Conservation (phyloP, 768 basidiomycete genomes). For the Xerocomus spinulosus region DNA sequence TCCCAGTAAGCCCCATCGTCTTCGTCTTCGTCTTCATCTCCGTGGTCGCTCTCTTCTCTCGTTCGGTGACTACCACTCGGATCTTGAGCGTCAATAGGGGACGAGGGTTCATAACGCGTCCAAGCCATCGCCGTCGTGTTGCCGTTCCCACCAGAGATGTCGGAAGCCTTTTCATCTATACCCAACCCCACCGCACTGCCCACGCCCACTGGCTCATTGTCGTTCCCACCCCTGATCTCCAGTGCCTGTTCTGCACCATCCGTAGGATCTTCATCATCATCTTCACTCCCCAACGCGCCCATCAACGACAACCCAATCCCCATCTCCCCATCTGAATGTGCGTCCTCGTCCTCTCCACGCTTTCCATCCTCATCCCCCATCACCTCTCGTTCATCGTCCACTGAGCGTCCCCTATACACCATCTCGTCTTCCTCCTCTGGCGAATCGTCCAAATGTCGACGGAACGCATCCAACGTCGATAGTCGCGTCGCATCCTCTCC, state of each 20-base stretch:
- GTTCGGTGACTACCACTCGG: neutral
- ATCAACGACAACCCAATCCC: slow-evolving; percentile 70
- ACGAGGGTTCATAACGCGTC: slow-evolving; percentile 29
- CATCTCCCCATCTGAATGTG: slow-evolving; percentile 52
- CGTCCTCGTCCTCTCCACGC: slow-evolving; percentile 16
- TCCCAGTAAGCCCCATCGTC: slow-evolving; percentile 53
- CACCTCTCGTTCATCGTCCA: too few species aligned
- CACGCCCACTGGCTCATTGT: neutral
- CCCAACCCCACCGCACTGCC: slow-evolving; percentile 1
- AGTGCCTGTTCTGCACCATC: slow-evolving; percentile 4
- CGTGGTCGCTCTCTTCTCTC: slow-evolving; percentile 7
- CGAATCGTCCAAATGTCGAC: slow-evolving; percentile 14
- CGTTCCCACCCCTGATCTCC: neutral
- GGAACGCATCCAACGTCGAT: slow-evolving; percentile 27
- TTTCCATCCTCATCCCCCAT: too few species aligned
- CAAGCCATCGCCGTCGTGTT: slow-evolving; percentile 20
- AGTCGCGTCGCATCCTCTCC: slow-evolving; percentile 19
- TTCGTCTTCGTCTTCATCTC: slow-evolving; percentile 17
- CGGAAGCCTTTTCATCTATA: slow-evolving; percentile 5
- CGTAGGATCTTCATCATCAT: slow-evolving; percentile 15
- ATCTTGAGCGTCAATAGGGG: slow-evolving; percentile 9
- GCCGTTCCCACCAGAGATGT: slow-evolving; percentile 1
- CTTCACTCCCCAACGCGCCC: slow-evolving; percentile 41
- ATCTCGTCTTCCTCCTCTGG: slow-evolving; percentile 9
- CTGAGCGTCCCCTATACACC: neutral